Evolutionary conservation across 768 basidiomycete genomes (phyloP), one percentile per base, ranked within the genome.

Genomic region (Pholiota conissans): DNA sequence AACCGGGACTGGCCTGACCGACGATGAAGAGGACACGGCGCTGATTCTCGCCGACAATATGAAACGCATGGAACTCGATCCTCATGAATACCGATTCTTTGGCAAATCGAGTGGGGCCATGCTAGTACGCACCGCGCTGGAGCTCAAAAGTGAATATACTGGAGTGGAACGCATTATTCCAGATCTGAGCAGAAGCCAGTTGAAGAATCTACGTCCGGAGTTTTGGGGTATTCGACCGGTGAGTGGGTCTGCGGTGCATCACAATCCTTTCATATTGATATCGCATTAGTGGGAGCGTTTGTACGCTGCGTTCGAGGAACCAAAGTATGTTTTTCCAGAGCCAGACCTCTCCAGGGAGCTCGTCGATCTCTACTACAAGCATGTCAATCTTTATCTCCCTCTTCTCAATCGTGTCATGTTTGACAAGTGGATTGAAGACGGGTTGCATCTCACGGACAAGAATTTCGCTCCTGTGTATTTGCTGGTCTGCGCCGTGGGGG

Each of bases 371-470:
- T 93, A 88, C 64, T 96, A 95, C 66, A 57, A 59, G 0, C 60
- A 80, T 30, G 54, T 79, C 57, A 89, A 93, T 64, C 57, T 78
- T n/a, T 74, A 80, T 53, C 63, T 82, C 0, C 91, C 92, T 1
- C 76, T 95, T 3, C 75, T 96, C 4, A 92, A 94, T 63, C 80
- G 85, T 3, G 85, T 84, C 0, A 82, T 82, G 4, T 92, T 95
- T 61, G 79, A 86, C 35, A 72, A 74, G 22, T 73, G 76, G 16
- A 62, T 87, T 22, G 63, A 61, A 1, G 77, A 81, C 3, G 79
- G 79, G 0, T 63, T 84, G 1, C 84, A 91, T 63, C 66, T 76
- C 16, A 69, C 63, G 0, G 76, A 90, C 54, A 53, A 75, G 0
- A 64, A 73, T 0, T 92, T 94, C 65, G 83, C 78, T 0, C 70